Base-by-base conservation (phyloP, 2,329 filamentous ascomycete genomes). In the Xylariales sp. region DNA sequence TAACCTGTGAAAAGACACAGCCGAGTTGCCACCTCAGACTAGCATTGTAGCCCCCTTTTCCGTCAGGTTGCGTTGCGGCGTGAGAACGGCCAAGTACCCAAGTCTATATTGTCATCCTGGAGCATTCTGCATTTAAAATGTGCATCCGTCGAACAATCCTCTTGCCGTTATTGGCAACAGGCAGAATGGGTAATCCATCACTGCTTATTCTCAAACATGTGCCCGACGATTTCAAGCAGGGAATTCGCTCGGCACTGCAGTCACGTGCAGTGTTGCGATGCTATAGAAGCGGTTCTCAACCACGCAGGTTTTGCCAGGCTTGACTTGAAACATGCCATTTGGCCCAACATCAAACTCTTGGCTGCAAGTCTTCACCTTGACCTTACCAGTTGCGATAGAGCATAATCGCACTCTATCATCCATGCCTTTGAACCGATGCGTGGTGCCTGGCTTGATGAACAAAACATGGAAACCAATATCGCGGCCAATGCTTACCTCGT, bases 261-360 rank as follows among this genome's bases (percentile, higher is more conserved):
- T 64, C 38, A 68, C 62, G 42, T 72, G 67, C 29, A 75, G 45
- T 14, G 64, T 58, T 0, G 68, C 63, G 42, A 74, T 68, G 3
- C 63, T 31, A 43, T 76, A 74, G 0, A 67, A 51, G 22, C 58
- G 54, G 45, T 76, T 76, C 43, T 62, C 55, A 4, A 66, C 62
- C 14, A 52, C 56, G 47, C 66, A 71, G 2, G 41, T 40, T 38
- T 54, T 56, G 0, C 66, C 65, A 0, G 68, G 61, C 16, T 53
- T 57, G 27, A 76, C 57, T 36, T 61, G 58, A 46, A 75, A 70
- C 49, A 69, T 57, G 19, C 73, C 69, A 38, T 69, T 62, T 1
- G 61, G 58, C 0, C 73, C 73, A 3, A 74, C 51, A 0, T 53
- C 46, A 29, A 73, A 68, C 4, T 59, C 52, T n/a, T 60, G 49